Evolutionary conservation across 140 eudicot genomes (phyloP).

Genomic region (Ambrosia hybrid): DNA sequence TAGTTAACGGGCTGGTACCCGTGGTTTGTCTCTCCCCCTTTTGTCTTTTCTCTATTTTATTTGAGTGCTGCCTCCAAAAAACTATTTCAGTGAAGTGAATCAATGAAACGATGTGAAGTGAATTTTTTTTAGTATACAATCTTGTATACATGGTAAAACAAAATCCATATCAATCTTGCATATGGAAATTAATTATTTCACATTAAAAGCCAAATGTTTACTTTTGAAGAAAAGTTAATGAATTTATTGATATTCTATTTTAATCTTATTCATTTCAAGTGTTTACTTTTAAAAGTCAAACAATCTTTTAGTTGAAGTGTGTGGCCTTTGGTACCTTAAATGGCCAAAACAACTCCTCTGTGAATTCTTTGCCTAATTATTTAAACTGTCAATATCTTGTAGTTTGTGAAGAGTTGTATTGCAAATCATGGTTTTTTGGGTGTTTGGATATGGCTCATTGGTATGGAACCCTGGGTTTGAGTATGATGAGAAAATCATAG

Average conservation of each 20-base stretch:
- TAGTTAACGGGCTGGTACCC: no score
- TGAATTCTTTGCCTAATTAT: background rate
- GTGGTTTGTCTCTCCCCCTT: no score
- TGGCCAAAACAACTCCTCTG: slow-evolving; percentile 5
- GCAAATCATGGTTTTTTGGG: slow-evolving; percentile 88
- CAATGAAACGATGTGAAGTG: no score
- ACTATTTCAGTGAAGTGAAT: no score
- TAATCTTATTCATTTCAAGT: background rate
- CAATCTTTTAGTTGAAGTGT: background rate
- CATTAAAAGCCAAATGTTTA: slow-evolving; percentile 17
- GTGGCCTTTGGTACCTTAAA: slow-evolving; percentile 6
- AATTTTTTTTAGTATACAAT: no score
- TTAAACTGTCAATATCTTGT: slow-evolving; percentile 20
- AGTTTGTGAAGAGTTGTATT: slow-evolving; percentile 30
- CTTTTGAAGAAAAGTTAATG: background rate
- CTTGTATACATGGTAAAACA: slow-evolving; percentile 11
- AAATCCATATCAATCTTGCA: background rate
- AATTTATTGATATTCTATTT: slow-evolving; percentile 21
- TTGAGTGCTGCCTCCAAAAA: no score
- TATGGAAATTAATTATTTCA: background rate
- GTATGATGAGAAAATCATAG: slow-evolving; percentile 83
- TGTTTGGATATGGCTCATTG: slow-evolving; percentile 97
- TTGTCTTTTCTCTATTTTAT: no score
- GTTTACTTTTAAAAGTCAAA: slow-evolving; percentile 2
- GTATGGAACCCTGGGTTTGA: slow-evolving; percentile 97